Conservation (phyloP, 768 basidiomycete species). For the Russula brevipes region DNA sequence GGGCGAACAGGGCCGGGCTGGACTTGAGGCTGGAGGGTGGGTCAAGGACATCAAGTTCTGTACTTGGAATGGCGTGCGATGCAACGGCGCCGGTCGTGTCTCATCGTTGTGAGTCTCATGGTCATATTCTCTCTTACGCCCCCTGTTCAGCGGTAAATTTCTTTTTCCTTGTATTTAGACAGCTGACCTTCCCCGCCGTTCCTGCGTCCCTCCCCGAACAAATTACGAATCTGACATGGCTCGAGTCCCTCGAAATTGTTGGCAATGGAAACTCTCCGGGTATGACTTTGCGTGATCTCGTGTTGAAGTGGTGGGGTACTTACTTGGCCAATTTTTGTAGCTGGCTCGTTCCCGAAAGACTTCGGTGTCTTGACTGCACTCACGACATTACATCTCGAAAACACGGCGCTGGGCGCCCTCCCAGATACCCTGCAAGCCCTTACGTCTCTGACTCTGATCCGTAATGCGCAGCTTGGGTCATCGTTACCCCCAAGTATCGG, state of each 20-base stretch:
- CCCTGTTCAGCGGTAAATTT: not conserved
- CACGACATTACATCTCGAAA: slow-evolving; percentile 38
- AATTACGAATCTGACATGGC: slow-evolving; percentile 36
- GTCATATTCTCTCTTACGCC: not conserved
- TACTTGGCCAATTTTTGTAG: slow-evolving; percentile 26
- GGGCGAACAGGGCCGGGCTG: slow-evolving; percentile 35
- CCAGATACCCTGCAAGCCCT: slow-evolving; percentile 35
- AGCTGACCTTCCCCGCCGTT: slow-evolving; percentile 43
- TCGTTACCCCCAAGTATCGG: slow-evolving; percentile 36
- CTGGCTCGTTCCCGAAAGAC: slow-evolving; percentile 39
- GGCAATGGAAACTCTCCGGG: slow-evolving; percentile 42
- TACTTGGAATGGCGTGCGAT: slow-evolving; percentile 44
- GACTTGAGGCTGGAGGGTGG: slow-evolving; percentile 42
- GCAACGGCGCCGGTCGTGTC: slow-evolving; percentile 39
- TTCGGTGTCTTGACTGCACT: slow-evolving; percentile 38
- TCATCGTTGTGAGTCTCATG: slow-evolving; percentile 37
- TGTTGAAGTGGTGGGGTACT: not conserved
- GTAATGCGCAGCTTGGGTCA: slow-evolving; percentile 39
- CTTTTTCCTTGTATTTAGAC: slow-evolving; percentile 25
- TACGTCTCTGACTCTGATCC: slow-evolving; percentile 36
- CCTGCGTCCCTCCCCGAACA: slow-evolving; percentile 42
- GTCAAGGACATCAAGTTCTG: slow-evolving; percentile 43
- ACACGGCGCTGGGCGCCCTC: slow-evolving; percentile 37
- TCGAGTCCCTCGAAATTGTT: slow-evolving; percentile 38
- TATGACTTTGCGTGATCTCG: slow-evolving; percentile 24